Conservation (phyloP, 148 eudicot species). For the Heliosperma pusillum region DNA sequence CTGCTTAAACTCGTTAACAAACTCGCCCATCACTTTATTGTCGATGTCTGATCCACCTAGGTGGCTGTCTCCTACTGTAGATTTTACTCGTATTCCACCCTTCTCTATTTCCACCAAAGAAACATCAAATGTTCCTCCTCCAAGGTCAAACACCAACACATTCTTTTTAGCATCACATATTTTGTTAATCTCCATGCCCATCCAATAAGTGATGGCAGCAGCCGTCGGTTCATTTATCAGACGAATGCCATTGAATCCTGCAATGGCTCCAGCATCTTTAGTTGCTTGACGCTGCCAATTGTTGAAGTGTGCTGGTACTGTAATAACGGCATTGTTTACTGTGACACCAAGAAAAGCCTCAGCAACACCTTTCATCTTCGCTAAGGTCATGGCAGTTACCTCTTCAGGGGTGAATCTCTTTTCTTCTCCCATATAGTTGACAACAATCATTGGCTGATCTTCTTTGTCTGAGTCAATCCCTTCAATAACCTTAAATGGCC, state of each 20-base stretch:
- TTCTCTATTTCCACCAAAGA: background rate
- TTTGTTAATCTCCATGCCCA: no score
- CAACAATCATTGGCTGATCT: background rate
- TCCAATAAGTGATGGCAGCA: slow-evolving; percentile 1
- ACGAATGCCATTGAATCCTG: background rate
- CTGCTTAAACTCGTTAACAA: background rate
- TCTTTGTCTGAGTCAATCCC: no score
- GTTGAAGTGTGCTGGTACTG: slow-evolving; percentile 13
- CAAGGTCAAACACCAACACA: background rate
- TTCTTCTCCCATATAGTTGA: slow-evolving; percentile 2
- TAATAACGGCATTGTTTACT: slow-evolving; percentile 3
- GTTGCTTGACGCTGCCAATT: slow-evolving; percentile 8
- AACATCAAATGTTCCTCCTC: slow-evolving; percentile 1
- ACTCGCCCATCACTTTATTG: background rate
- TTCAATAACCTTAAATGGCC: slow-evolving; percentile 7
- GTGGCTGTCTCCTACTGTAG: background rate
- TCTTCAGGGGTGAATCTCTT: slow-evolving; percentile 8
- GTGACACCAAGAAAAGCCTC: background rate
- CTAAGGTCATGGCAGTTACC: slow-evolving; percentile 3
- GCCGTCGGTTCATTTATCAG: slow-evolving; percentile 13
- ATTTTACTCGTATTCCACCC: background rate
- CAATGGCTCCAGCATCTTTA: slow-evolving; percentile 1
- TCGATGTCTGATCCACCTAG: background rate
- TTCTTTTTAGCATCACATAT: background rate
- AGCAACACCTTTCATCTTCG: background rate